Conservation (phyloP, 75 land plant genomes). For the Chamaecyparis obtusa region DNA sequence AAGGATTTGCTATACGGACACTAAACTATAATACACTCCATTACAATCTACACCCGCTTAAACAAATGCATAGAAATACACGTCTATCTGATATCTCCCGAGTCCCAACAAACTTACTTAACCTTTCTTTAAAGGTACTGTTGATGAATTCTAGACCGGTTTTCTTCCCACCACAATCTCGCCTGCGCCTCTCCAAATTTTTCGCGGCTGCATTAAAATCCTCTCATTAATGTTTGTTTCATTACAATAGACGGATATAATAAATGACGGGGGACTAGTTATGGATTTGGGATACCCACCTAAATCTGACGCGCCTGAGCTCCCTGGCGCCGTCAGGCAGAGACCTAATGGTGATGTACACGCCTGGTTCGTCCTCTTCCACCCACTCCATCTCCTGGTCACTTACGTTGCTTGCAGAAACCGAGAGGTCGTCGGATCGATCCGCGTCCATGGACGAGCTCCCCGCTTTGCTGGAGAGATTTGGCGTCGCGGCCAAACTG, state of each 20-base stretch:
- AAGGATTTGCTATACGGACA: background rate
- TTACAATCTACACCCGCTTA: background rate
- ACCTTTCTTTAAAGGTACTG: constrained; percentile 57
- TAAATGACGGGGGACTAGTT: background rate
- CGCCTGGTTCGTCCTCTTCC: constrained; percentile 90
- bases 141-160: constrained; percentile 69
- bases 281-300: constrained; percentile 25
- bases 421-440: constrained; percentile 53
- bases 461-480: constrained; percentile 56
- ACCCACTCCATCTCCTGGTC: constrained; percentile 79
- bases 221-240: background rate
- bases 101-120: background rate
- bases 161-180: constrained; percentile 90
- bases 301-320: constrained; percentile 92
- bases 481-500: constrained; percentile 51
- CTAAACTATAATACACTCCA: constrained; percentile 3
- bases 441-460: constrained; percentile 54
- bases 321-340: constrained; percentile 67
- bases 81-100: background rate
- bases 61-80: background rate
- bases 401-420: constrained; percentile 57
- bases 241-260: background rate
- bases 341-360: constrained; percentile 76
- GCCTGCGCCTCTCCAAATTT: constrained; percentile 80
- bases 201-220: constrained; percentile 70